Percentiles rank a stretch among this genome's conserved stretches.
These are phyloP conservation scores for Trametes gibbosa DNA, from an alignment of 768 basidiomycete species.

Conservation along the genomic window DNA sequence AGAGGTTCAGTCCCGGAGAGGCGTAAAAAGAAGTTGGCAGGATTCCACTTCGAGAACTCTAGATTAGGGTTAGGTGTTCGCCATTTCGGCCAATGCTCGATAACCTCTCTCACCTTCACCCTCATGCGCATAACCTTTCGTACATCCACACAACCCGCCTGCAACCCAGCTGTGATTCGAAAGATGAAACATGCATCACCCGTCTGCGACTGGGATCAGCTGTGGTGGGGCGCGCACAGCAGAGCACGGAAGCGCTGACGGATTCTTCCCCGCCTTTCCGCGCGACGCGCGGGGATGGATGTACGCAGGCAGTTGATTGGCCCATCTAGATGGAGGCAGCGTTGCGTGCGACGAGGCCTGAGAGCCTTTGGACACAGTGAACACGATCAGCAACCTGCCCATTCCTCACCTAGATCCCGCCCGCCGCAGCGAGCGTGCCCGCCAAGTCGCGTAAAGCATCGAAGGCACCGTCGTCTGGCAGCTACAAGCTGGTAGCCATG, in stretches of 20 bases:
- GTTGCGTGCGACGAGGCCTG: not conserved
- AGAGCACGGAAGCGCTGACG: not conserved
- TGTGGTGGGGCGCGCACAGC: not conserved
- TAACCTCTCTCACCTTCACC: too few relatives aligned
- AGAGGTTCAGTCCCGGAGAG: not conserved
- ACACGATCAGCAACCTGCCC: not conserved
- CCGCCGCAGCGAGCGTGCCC: not conserved
- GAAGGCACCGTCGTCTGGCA: too few relatives aligned
- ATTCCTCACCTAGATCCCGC: not conserved
- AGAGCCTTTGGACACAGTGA: not conserved
- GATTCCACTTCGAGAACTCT: not conserved
- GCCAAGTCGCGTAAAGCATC: not conserved
- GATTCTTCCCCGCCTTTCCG: not conserved
- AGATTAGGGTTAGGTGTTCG: not conserved
- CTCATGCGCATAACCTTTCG: too few relatives aligned
- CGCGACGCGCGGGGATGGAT: not conserved
- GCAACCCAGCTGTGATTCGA: too few relatives aligned
- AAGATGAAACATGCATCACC: not conserved
- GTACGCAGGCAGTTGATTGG: not conserved
- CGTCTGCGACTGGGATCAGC: not conserved
- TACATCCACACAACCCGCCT: too few relatives aligned
- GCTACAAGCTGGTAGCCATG: slow-evolving; percentile 7
- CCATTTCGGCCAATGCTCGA: not conserved
- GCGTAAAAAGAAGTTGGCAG: too few relatives aligned
- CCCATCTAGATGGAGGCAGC: not conserved